A percentile compares a stretch with the other conserved stretches of the same genome.
These are phyloP conservation scores for Euphorbia schlechtendalii DNA, from an alignment of 441 rosid species.

Conservation along the genomic window DNA sequence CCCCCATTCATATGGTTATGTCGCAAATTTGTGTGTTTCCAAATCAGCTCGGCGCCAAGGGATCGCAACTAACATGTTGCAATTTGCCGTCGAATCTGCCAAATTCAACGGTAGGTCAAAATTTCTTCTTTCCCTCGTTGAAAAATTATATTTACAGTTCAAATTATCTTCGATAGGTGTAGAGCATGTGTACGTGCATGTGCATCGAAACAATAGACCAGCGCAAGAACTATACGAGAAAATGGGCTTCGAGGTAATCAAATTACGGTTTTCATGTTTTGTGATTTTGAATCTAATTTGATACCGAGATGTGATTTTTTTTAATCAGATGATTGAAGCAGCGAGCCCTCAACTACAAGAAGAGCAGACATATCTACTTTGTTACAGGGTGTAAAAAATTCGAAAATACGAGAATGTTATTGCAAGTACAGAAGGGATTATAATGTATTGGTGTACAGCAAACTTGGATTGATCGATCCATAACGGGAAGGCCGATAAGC, in stretches of 20 bases:
- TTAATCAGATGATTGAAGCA: slow-evolving; percentile 51
- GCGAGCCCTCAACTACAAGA: slow-evolving; percentile 39
- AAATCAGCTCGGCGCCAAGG: slow-evolving; percentile 84
- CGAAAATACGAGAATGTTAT: slow-evolving; percentile 4
- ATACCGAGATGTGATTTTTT: slow-evolving; percentile 5
- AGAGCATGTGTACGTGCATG: slow-evolving; percentile 63
- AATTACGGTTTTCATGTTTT: slow-evolving; percentile 6
- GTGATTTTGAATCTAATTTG: slow-evolving; percentile 11
- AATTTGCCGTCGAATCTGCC: slow-evolving; percentile 56
- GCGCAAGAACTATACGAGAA: slow-evolving; percentile 60
- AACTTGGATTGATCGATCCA: background rate
- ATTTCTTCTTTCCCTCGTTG: too few species aligned
- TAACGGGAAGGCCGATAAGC: background rate
- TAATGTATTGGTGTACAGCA: slow-evolving; percentile 14
- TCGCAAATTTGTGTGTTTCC: slow-evolving; percentile 63
- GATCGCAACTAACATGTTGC: slow-evolving; percentile 70
- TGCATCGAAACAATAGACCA: slow-evolving; percentile 47
- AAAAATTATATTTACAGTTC: too few species aligned
- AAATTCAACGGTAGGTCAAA: slow-evolving; percentile 43
- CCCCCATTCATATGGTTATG: slow-evolving; percentile 56
- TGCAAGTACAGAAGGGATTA: slow-evolving; percentile 9
- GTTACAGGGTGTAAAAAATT: slow-evolving; percentile 24
- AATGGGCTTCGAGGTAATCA: slow-evolving; percentile 67
- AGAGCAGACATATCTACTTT: slow-evolving; percentile 57
- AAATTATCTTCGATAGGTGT: too few species aligned